Evolutionary conservation across 345 rosid genomes (phyloP), one percentile per base, ranked within the genome.

Genomic region (Boechera retrofracta): DNA sequence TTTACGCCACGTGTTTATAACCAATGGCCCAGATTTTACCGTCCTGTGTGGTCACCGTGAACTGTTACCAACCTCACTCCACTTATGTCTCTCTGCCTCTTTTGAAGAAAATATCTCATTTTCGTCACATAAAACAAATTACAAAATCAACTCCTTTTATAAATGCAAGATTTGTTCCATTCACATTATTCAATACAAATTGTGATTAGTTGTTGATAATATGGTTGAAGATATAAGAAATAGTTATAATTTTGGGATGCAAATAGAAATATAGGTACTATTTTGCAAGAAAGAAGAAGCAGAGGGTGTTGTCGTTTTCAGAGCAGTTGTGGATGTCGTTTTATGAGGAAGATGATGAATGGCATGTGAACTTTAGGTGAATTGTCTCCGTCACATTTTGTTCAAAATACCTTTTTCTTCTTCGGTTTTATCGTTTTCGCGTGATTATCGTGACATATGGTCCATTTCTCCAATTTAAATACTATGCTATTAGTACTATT

Each of bases 321-420:
- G 21, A 71, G 77, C 81, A 72, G 81, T 72, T 72, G 56, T 72
- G 56, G 61, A 72, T 54, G 77, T 71, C 73, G 81, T 78, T 78
- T 72, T 58, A 41, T 15, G 72, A 48, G 73, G 68, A 51, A 71
- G 47, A 49, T 72, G 47, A 49, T 72, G 57, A 54, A 72, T 39
- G 39, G 55, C 77, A 71, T 77, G 77, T 72, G 73, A 72, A 51
- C 10, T 78, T 58, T 72, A 58, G 73, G 62, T 78, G 73, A 65
- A 39, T 73, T 32, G 81, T 72, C 77, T 26, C 10, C 48, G 6
- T 78, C 73, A 58, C 10, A 71, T 39, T 65, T 77, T 47, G 12
- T 63, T 55, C 66, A 71, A 15, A 48, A 10, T 21, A 51, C 64
- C 21, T 44, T 62, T 64, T 64, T 26, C 26, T 57, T 58, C 18